Evolutionary conservation across 306 rosid species (phyloP).

Genomic region (Sophora flavescens): DNA sequence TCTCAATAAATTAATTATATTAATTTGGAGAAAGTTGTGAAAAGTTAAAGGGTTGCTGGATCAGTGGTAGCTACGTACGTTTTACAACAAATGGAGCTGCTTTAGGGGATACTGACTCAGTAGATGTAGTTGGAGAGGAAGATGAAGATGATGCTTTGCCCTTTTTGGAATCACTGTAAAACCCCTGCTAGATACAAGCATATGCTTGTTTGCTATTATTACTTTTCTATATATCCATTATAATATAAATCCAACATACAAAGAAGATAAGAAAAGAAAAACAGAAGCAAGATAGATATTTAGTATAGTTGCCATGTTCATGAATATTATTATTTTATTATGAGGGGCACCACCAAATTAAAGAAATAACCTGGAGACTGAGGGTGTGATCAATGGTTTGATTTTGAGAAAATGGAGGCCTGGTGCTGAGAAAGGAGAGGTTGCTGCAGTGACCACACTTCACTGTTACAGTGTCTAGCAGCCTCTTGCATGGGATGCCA

Average conservation of each 20-base stretch:
- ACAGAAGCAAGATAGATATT: not conserved
- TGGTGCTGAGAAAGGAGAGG: constrained; percentile 90
- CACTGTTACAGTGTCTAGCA: constrained; percentile 93
- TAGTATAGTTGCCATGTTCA: not conserved
- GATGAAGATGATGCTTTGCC: constrained; percentile 64
- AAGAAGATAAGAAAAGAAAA: not conserved
- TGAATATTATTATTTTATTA: not conserved
- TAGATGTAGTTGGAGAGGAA: constrained; percentile 63
- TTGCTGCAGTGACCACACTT: constrained; percentile 98
- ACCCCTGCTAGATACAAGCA: constrained; percentile 60
- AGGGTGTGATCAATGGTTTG: constrained; percentile 75
- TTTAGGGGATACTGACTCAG: constrained; percentile 82
- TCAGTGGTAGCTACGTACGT: constrained; percentile 56
- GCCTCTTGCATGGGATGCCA: constrained; percentile 93
- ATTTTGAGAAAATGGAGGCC: constrained; percentile 67
- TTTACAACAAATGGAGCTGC: constrained; percentile 90
- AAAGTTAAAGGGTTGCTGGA: constrained; percentile 14
- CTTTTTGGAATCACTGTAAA: constrained; percentile 66
- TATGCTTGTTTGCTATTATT: not conserved
- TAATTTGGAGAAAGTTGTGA: constrained; percentile 10
- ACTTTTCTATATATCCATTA: constrained; percentile 26
- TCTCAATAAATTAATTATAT: not conserved
- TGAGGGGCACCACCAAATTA: not conserved
- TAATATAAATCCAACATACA: not conserved
- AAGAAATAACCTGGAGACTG: constrained; percentile 65